Conservation (phyloP, 257 asterid species). For the Prunella vulgaris region DNA sequence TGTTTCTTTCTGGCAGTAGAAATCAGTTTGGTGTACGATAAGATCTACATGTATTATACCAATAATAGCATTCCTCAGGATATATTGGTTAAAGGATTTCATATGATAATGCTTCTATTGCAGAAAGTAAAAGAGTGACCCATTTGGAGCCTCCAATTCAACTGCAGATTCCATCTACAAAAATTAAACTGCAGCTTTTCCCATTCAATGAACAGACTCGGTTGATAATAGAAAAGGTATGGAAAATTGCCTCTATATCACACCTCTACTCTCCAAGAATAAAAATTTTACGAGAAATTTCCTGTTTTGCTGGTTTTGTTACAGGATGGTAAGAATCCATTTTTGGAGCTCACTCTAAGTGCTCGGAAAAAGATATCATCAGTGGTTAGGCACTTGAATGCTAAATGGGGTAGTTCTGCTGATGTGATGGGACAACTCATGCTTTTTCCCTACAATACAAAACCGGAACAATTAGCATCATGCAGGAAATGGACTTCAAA, state of each 20-base stretch:
- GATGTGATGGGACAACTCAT: slow-evolving; percentile 49
- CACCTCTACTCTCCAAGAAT: neutral
- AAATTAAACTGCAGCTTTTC: slow-evolving; percentile 82
- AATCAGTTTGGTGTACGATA: neutral
- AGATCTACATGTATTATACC: neutral
- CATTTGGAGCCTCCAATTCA: slow-evolving; percentile 30
- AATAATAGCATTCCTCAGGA: neutral
- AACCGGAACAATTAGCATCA: slow-evolving; percentile 44
- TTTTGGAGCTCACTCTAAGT: slow-evolving; percentile 76
- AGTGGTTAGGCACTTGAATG: slow-evolving; percentile 66
- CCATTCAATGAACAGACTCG: slow-evolving; percentile 59
- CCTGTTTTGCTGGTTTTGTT: slow-evolving; percentile 10
- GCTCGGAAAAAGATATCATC: slow-evolving; percentile 73
- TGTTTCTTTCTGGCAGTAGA: neutral
- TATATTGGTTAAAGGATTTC: slow-evolving; percentile 13
- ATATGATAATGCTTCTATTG: slow-evolving; percentile 11
- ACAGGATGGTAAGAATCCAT: slow-evolving; percentile 86
- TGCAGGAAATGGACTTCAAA: slow-evolving; percentile 63
- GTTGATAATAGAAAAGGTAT: slow-evolving; percentile 66
- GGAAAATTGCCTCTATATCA: neutral
- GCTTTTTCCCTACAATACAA: slow-evolving; percentile 62
- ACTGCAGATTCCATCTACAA: slow-evolving; percentile 40
- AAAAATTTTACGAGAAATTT: neutral
- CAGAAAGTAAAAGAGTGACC: slow-evolving; percentile 24
- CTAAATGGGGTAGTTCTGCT: slow-evolving; percentile 65